These are phyloP conservation scores for Pythium dissotocum DNA, from an alignment of 352 stramenopile genomes.

Conservation along the genomic window DNA sequence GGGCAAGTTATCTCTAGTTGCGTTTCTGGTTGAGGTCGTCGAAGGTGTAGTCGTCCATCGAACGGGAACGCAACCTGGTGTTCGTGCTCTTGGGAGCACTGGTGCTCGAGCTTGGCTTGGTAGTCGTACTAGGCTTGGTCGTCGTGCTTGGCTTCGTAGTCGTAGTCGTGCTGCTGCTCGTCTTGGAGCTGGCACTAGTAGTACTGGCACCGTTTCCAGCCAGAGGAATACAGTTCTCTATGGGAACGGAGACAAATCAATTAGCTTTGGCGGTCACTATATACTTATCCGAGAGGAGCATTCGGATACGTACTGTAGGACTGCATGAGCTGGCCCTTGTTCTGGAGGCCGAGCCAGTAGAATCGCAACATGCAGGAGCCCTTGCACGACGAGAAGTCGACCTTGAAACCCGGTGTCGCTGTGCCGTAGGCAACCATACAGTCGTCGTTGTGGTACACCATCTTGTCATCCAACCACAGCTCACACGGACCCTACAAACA, in stretches of 20 bases:
- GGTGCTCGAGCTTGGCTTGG: not conserved
- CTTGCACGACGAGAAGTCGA: conserved; percentile 27
- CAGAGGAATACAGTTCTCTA: not conserved
- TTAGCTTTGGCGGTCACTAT: not conserved
- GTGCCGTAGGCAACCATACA: conserved; percentile 12
- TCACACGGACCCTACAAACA: conserved; percentile 17
- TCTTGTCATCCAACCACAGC: conserved; percentile 22
- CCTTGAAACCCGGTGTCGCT: conserved; percentile 7
- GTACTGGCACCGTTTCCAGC: not conserved
- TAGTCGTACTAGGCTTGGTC: not conserved
- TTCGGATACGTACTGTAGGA: conserved; percentile 15
- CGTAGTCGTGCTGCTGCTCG: not conserved
- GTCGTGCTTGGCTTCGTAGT: not conserved
- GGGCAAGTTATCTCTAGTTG: too few relatives aligned
- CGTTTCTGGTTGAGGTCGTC: not conserved
- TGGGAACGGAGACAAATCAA: not conserved
- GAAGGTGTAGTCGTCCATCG: not conserved
- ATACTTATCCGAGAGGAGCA: too few relatives aligned
- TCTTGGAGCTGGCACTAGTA: not conserved
- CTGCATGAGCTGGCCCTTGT: conserved; percentile 23
- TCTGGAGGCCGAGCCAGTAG: conserved; percentile 32
- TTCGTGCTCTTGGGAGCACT: not conserved
- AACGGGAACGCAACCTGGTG: not conserved
- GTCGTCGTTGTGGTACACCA: conserved; percentile 29
- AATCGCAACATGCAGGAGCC: conserved; percentile 25